Evolutionary conservation across 73 alveolate species (phyloP).

Genomic region (Diophrys sp.): DNA sequence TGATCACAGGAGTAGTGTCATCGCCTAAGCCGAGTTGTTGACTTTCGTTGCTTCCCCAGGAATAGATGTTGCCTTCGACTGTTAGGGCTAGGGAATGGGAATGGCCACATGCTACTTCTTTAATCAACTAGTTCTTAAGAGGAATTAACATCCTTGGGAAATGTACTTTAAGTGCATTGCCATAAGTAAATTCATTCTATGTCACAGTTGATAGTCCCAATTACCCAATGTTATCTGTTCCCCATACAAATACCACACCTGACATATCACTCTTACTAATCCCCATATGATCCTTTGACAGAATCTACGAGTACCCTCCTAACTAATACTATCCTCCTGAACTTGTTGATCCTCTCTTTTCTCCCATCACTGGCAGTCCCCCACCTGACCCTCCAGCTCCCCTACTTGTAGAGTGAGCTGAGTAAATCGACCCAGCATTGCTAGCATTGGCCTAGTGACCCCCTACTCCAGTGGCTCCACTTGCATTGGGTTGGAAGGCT

Average conservation of each 20-base stretch:
- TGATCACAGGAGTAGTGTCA: conserved; percentile 43
- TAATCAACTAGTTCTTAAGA: conserved; percentile 80
- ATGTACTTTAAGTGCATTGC: conserved; percentile 49
- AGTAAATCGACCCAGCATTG: no score
- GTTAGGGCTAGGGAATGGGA: conserved; percentile 80
- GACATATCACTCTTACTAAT: conserved; percentile 42
- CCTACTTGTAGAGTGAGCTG: not conserved
- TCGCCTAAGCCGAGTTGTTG: conserved; percentile 83
- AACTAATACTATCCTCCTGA: conserved; percentile 15
- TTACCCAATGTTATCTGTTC: conserved; percentile 65
- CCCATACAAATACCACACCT: conserved; percentile 63
- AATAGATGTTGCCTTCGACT: conserved; percentile 73
- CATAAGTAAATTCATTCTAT: conserved; percentile 9
- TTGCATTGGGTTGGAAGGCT: no score
- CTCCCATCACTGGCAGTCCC: not conserved
- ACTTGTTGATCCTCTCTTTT: not conserved
- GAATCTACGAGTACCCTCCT: conserved; percentile 43
- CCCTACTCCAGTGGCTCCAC: no score
- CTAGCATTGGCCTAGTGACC: no score
- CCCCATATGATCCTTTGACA: conserved; percentile 49
- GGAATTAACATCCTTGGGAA: conserved; percentile 82
- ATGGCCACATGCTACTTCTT: conserved; percentile 84
- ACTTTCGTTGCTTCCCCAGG: conserved; percentile 85
- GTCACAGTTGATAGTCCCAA: conserved; percentile 52
- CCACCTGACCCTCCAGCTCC: no score